Percentiles rank a stretch among this genome's conserved stretches.
These are phyloP conservation scores for Cordyceps tenuipes DNA, from an alignment of 2,329 filamentous ascomycete genomes.

Conservation along the genomic window DNA sequence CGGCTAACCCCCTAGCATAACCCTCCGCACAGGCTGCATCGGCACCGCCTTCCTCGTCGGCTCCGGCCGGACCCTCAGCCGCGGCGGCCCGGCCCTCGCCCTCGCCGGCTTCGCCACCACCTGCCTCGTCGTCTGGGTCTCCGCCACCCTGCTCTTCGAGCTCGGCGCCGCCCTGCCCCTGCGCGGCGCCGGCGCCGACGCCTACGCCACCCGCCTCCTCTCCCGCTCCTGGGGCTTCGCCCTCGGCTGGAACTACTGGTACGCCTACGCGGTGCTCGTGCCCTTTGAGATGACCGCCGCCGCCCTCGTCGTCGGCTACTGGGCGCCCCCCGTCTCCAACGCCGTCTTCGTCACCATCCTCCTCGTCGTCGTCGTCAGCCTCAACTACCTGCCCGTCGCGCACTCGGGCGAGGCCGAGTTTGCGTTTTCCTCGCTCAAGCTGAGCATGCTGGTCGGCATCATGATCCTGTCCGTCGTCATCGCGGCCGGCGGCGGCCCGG, in stretches of 20 bases:
- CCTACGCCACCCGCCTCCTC: neutral
- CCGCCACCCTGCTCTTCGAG: neutral
- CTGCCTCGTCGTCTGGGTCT: neutral
- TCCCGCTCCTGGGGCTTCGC: slow-evolving; percentile 1
- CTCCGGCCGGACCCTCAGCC: slow-evolving; percentile 4
- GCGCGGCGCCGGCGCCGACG: neutral
- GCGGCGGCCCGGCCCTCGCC: slow-evolving; percentile 1
- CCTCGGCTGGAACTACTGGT: slow-evolving; percentile 7
- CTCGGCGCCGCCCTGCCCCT: neutral
- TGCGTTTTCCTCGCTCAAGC: neutral
- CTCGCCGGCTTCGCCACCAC: neutral
- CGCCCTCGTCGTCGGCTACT: neutral
- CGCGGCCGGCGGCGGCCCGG: neutral
- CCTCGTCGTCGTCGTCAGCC: neutral
- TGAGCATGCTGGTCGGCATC: neutral
- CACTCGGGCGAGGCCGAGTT: slow-evolving; percentile 3
- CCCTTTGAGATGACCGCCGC: slow-evolving; percentile 1
- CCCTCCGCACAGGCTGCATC: neutral
- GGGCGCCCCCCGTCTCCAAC: neutral
- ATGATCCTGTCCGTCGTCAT: neutral
- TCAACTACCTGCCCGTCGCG: slow-evolving; percentile 6
- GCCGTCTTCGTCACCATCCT: neutral
- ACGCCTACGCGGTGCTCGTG: neutral
- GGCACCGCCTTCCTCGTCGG: slow-evolving; percentile 3
- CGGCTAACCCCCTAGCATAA: neutral